Evolutionary conservation across 1,284 basidiomycete genomes (phyloP).

Genomic region (Sporisorium exsertum): DNA sequence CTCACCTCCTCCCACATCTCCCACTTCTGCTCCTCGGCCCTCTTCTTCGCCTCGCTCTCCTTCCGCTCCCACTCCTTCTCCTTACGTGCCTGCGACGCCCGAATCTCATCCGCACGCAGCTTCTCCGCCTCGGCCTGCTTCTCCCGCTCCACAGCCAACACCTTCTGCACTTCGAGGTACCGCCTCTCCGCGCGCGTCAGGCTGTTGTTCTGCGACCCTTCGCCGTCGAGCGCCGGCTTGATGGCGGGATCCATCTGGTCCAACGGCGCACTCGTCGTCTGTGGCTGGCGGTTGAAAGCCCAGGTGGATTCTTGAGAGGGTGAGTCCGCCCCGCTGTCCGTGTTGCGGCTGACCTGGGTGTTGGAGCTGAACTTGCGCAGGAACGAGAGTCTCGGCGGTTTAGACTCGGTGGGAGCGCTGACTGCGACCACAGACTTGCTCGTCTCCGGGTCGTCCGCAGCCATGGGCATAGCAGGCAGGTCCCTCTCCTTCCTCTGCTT

Average conservation of each 20-base stretch:
- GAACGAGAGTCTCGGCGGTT: slow-evolving; percentile 41
- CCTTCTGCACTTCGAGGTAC: slow-evolving; percentile 53
- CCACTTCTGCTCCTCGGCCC: slow-evolving; percentile 53
- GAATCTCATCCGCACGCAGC: slow-evolving; percentile 26
- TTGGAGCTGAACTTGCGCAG: slow-evolving; percentile 43
- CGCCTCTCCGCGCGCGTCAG: slow-evolving; percentile 42
- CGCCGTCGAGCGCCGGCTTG: slow-evolving; percentile 29
- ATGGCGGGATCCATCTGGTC: slow-evolving; percentile 41
- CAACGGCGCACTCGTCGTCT: slow-evolving; percentile 17
- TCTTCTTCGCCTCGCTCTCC: slow-evolving; percentile 47
- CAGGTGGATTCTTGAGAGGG: slow-evolving; percentile 14
- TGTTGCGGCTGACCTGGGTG: slow-evolving; percentile 26
- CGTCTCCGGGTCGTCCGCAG: slow-evolving; percentile 17
- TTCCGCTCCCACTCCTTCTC: slow-evolving; percentile 46
- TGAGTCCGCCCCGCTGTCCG: slow-evolving; percentile 23
- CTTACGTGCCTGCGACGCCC: slow-evolving; percentile 20
- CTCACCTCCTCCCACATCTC: slow-evolving; percentile 59
- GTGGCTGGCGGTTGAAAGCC: slow-evolving; percentile 6
- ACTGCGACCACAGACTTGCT: slow-evolving; percentile 26
- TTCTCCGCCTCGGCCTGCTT: slow-evolving; percentile 52
- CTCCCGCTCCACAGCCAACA: slow-evolving; percentile 44
- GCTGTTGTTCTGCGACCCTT: slow-evolving; percentile 19
- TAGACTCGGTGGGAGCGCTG: slow-evolving; percentile 26
- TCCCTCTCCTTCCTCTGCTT: slow-evolving; percentile 27
- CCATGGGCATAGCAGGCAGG: slow-evolving; percentile 43